Evolutionary conservation across 2,329 filamentous ascomycete genomes (phyloP), one percentile per base, ranked within the genome.

Genomic region (Aplosporella prunicola): DNA sequence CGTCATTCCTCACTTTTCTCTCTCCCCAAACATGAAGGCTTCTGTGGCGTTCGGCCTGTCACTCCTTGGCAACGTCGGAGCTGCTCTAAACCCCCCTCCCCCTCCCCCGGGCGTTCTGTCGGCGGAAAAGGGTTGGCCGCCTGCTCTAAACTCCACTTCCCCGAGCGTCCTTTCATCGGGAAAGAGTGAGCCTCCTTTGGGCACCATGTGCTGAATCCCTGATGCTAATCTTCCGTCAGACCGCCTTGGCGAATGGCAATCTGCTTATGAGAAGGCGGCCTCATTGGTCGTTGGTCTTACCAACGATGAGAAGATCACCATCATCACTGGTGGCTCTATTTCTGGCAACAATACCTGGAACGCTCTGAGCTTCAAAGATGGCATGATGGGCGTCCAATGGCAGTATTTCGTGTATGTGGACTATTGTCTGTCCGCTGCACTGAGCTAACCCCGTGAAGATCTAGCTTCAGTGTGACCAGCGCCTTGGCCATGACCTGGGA

Each of bases 401-500:
- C 45, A 48, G 25, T 47, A 48, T 30, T 50, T 40, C 20, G 46
- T 50, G 26, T 24, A 24, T n/a, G 22, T 8, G n/a, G 22, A 24
- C 22, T n/a, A n/a, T n/a, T n/a, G n/a, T n/a, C n/a, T n/a, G n/a
- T 24, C 22, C 22, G n/a, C 8, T 8, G n/a, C 22, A 24, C n/a
- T 8, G 22, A 24, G n/a, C 8, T 8, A 8, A 24, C n/a, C 8
- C 8, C 22, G n/a, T 24, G 8, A 24, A 24, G 22, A 24, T 50
- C 47, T 10, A 41, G 44, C 1, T 50, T 50, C 25, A 42, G 43
- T 4, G 45, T 48, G 39, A 45, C 41, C 27, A 42, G 42, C 9
- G 47, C 47, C 14, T 27, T 50, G n/a, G 45, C 46, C 10, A 50
- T 50, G 47, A 48, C 37, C 9, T 40, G 37, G 37, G 37, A 40